Conservation (phyloP, 768 basidiomycete genomes). For the Mycena pura region DNA sequence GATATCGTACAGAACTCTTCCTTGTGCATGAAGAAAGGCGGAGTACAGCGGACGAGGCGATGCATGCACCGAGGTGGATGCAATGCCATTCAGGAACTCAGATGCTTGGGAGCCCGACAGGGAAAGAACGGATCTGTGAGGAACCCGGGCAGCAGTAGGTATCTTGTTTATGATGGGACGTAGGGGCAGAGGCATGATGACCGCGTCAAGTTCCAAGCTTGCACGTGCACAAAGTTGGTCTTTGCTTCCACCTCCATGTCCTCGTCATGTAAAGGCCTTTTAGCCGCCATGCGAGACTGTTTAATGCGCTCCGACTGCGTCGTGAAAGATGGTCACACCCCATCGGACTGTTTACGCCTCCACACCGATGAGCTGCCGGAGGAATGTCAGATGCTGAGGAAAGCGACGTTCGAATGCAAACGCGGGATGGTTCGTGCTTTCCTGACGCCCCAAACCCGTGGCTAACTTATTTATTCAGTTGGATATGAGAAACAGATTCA, state of each 20-base stretch:
- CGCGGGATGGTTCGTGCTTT: conserved; percentile 74
- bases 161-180: conserved; percentile 52
- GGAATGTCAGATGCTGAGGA: conserved; percentile 78
- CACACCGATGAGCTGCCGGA: conserved; percentile 81
- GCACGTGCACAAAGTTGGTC: neutral
- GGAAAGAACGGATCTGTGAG: conserved; percentile 72
- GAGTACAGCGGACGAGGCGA: conserved; percentile 67
- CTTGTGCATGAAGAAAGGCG: conserved; percentile 86
- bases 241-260: conserved; percentile 58
- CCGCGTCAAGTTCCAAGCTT: conserved; percentile 15
- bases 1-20: conserved; percentile 87
- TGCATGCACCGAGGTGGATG: conserved; percentile 56
- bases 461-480: conserved; percentile 51
- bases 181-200: conserved; percentile 46
- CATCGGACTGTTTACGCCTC: conserved; percentile 83
- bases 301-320: conserved; percentile 89
- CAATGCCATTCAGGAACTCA: conserved; percentile 82
- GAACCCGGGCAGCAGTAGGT: conserved; percentile 66
- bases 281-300: conserved; percentile 83
- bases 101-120: conserved; percentile 82
- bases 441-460: neutral
- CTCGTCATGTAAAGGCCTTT: conserved; percentile 78
- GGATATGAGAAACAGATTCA: conserved; percentile 85
- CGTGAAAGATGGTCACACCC: conserved; percentile 74
- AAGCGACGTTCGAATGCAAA: conserved; percentile 90